Conservation (phyloP, 768 basidiomycete genomes). For the Lactarius hatsudake region DNA sequence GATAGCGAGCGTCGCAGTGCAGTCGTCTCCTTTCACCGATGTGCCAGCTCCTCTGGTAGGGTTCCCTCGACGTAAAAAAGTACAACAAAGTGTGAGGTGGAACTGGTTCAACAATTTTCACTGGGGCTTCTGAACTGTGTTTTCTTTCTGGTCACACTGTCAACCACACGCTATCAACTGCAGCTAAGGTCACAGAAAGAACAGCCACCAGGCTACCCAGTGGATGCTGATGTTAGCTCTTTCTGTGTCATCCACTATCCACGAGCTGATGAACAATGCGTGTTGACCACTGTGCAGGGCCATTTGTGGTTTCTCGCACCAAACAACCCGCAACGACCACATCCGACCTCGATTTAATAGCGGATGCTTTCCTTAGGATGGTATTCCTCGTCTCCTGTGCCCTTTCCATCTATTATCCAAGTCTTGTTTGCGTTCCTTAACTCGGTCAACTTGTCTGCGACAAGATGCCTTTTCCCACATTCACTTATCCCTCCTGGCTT, state of each 20-base stretch:
- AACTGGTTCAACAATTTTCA: background rate
- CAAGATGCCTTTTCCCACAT: conserved; percentile 13
- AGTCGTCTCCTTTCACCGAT: background rate
- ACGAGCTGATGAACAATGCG: background rate
- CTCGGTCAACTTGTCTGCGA: conserved; percentile 19
- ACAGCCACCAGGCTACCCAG: too few relatives aligned
- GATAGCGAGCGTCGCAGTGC: background rate
- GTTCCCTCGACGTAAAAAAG: background rate
- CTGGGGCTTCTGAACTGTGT: background rate
- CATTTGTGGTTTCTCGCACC: background rate
- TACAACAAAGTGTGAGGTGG: background rate
- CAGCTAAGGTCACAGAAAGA: background rate
- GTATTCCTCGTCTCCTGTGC: background rate
- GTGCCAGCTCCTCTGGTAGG: background rate
- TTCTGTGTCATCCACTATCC: background rate
- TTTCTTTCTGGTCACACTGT: background rate
- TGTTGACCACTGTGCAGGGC: background rate
- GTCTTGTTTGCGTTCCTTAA: background rate
- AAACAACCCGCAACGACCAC: background rate
- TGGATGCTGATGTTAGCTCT: too few relatives aligned
- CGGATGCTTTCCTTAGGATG: background rate
- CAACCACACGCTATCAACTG: background rate
- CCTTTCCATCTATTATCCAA: background rate
- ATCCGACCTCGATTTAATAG: background rate
- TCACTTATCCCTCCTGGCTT: conserved; percentile 3